Percentiles rank a stretch among this genome's conserved stretches.
phyloP scores from a whole-genome alignment of 2,329 filamentous ascomycete species.

The Colletotrichum costaricense region DNA sequence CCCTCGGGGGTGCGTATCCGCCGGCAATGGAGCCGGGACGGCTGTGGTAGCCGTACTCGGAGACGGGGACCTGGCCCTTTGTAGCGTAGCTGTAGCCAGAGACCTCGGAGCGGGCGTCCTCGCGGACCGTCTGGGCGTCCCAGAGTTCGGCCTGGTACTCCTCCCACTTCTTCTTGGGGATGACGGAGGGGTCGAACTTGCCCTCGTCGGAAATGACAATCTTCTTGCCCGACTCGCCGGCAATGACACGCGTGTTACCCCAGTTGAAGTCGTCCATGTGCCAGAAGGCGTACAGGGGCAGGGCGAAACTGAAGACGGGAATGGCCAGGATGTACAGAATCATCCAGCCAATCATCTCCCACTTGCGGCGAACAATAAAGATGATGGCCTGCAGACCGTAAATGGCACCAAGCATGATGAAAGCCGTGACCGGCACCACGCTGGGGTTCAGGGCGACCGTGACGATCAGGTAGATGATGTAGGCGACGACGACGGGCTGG shows the following conservation, averaged over 20 bases:
- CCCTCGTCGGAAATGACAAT: constrained; percentile 95
- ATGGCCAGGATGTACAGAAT: constrained; percentile 92
- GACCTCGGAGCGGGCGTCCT: constrained; percentile 85
- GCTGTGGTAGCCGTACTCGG: constrained; percentile 78
- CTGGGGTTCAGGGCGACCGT: constrained; percentile 70
- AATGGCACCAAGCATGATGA: constrained; percentile 92
- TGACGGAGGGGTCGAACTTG: constrained; percentile 93
- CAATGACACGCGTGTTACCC: constrained; percentile 98
- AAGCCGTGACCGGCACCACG: constrained; percentile 83
- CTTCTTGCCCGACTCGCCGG: constrained; percentile 92
- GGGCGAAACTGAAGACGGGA: constrained; percentile 88
- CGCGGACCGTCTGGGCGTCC: constrained; percentile 89
- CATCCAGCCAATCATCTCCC: constrained; percentile 99
- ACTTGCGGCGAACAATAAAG: constrained; percentile 95
- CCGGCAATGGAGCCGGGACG: constrained; percentile 65
- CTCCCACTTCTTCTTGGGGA: constrained; percentile 99
- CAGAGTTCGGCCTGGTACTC: constrained; percentile 98
- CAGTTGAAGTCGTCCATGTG: constrained; percentile 99
- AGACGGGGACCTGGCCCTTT: constrained; percentile 71
- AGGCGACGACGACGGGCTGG: constrained; percentile 90
- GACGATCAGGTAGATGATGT: constrained; percentile 90
- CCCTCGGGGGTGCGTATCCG: constrained; percentile 50
- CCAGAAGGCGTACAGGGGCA: constrained; percentile 97
- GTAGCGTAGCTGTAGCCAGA: constrained; percentile 97
- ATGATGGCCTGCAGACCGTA: constrained; percentile 98